These are phyloP conservation scores for Starmerella roubikii DNA, from an alignment of 805 yeast species.

Conservation along the genomic window DNA sequence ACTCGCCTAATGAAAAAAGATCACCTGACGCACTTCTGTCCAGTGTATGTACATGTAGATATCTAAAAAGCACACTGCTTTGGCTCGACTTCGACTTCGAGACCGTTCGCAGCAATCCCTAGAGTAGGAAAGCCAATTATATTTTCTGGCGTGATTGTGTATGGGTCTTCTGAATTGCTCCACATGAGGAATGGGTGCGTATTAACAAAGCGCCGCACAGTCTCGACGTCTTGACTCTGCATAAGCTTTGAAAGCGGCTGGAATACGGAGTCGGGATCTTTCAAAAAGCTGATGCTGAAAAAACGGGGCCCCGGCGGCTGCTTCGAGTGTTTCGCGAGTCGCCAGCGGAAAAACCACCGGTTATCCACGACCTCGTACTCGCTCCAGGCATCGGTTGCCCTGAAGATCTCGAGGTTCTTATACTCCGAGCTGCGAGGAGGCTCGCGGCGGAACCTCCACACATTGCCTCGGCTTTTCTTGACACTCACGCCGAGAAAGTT, in stretches of 20 bases:
- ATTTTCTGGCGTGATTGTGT: constrained; percentile 1
- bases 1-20: no score
- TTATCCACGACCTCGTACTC: constrained; percentile 16
- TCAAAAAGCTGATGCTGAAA: constrained; percentile 6
- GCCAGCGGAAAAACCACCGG: constrained; percentile 20
- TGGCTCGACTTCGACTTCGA: constrained; percentile 11
- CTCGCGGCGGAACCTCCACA: constrained; percentile 4
- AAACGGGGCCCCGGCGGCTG: not conserved
- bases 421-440: constrained; percentile 3
- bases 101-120: not conserved
- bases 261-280: not conserved
- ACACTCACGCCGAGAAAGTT: not conserved
- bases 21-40: not conserved
- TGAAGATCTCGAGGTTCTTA: not conserved
- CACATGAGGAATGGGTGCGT: constrained; percentile 18
- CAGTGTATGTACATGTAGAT: not conserved
- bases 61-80: constrained; percentile 7
- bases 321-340: constrained; percentile 1
- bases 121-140: constrained; percentile 19
- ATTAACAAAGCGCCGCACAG: not conserved
- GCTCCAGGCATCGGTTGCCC: constrained; percentile 15
- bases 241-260: not conserved
- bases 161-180: constrained; percentile 6
- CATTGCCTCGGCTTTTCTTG: not conserved
- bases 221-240: not conserved